Evolutionary conservation across 2,329 filamentous ascomycete genomes (phyloP).

Genomic region (Neofusicoccum sp.): DNA sequence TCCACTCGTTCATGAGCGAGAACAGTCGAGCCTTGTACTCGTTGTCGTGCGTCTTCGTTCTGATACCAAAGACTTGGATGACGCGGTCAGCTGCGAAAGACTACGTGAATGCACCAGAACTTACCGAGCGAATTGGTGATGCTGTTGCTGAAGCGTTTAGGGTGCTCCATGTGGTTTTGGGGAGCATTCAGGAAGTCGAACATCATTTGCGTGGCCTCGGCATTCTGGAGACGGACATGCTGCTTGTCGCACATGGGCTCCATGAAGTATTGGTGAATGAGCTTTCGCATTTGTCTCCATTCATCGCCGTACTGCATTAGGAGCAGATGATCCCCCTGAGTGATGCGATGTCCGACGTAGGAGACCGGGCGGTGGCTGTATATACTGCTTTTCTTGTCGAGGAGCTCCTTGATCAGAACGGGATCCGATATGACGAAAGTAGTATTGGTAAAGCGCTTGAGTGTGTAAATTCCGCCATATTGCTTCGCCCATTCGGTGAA

Average conservation of each 20-base stretch:
- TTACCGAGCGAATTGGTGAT: slow-evolving; percentile 44
- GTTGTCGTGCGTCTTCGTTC: slow-evolving; percentile 15
- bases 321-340: slow-evolving; percentile 48
- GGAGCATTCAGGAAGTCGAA: slow-evolving; percentile 44
- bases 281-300: slow-evolving; percentile 49
- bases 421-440: slow-evolving; percentile 44
- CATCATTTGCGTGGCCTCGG: slow-evolving; percentile 50
- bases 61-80: slow-evolving; percentile 21
- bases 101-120: neutral
- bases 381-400: slow-evolving; percentile 47
- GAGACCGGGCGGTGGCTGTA: slow-evolving; percentile 46
- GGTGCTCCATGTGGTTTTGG: slow-evolving; percentile 47
- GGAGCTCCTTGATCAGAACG: slow-evolving; percentile 40
- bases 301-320: slow-evolving; percentile 47
- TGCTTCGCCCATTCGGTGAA: slow-evolving; percentile 45
- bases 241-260: slow-evolving; percentile 46
- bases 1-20: slow-evolving; percentile 42
- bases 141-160: slow-evolving; percentile 51
- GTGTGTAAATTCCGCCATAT: slow-evolving; percentile 45
- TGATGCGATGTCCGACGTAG: slow-evolving; percentile 47
- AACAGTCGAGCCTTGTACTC: slow-evolving; percentile 41
- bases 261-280: slow-evolving; percentile 47
- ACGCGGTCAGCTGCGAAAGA: neutral
- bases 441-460: slow-evolving; percentile 45
- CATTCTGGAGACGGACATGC: slow-evolving; percentile 45